These are phyloP conservation scores for Penicillium lividum DNA, from an alignment of 495 filamentous ascomycete species.

Conservation along the genomic window DNA sequence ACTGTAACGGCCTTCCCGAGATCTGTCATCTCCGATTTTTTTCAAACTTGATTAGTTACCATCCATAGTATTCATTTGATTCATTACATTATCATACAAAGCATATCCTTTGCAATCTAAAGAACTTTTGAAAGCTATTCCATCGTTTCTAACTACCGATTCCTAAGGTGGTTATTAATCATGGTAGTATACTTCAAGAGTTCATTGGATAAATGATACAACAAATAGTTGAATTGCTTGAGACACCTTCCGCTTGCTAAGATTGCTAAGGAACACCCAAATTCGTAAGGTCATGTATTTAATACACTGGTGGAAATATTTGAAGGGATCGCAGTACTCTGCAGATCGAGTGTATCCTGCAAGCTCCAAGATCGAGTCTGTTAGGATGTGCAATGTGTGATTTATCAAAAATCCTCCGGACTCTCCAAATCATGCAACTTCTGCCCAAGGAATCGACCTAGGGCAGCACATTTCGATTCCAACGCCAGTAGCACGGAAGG, in stretches of 20 bases:
- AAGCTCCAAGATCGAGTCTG: not conserved
- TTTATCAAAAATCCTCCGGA: conserved; percentile 46
- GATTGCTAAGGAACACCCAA: conserved; percentile 3
- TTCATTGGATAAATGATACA: not conserved
- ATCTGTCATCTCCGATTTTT: too few species aligned
- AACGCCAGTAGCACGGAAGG: conserved; percentile 45
- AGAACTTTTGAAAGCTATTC: too few species aligned
- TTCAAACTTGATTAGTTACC: too few species aligned
- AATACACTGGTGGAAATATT: not conserved
- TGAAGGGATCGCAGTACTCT: not conserved
- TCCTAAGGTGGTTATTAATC: too few species aligned
- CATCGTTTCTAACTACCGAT: too few species aligned
- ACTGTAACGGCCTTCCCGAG: too few species aligned
- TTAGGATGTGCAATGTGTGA: not conserved
- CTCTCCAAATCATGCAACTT: conserved; percentile 47
- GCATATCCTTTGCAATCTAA: too few species aligned
- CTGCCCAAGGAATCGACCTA: conserved; percentile 43
- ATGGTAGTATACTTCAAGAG: not conserved
- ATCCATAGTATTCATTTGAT: too few species aligned
- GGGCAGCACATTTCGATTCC: conserved; percentile 49
- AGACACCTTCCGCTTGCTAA: conserved; percentile 2
- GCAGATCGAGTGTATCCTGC: not conserved
- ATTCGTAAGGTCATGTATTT: conserved; percentile 3
- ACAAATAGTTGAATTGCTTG: conserved; percentile 1
- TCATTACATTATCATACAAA: too few species aligned